Evolutionary conservation across 129 eudicot genomes (phyloP).

Genomic region (Erigeron canadensis): DNA sequence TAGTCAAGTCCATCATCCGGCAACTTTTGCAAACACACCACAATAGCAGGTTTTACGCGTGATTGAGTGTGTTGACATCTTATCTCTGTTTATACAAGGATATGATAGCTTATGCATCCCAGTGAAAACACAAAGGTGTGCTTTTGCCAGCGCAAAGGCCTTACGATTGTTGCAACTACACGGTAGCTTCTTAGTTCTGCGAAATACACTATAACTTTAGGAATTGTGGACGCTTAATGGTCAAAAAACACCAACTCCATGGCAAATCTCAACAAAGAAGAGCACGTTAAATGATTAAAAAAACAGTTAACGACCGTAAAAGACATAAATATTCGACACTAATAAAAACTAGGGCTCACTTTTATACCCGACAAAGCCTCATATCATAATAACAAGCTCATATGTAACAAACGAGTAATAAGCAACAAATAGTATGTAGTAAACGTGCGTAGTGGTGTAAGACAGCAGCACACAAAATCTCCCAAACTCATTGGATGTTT

Average conservation of each 20-base stretch:
- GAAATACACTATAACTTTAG: too few species aligned
- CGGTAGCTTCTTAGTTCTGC: too few species aligned
- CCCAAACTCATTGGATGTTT: conserved; percentile 48
- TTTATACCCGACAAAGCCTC: conserved; percentile 38
- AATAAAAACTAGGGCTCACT: conserved; percentile 27
- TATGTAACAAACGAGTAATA: conserved; percentile 26
- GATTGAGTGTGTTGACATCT: too few species aligned
- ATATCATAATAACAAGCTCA: conserved; percentile 43
- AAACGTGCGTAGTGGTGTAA: conserved; percentile 10
- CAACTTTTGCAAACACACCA: too few species aligned
- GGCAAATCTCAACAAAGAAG: not conserved
- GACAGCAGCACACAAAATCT: conserved; percentile 1
- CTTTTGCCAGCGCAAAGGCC: too few species aligned
- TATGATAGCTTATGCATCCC: too few species aligned
- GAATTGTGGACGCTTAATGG: not conserved
- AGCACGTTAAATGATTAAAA: not conserved
- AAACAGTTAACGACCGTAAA: conserved; percentile 9
- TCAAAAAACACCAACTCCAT: not conserved
- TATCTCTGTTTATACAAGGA: too few species aligned
- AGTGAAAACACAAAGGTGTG: too few species aligned
- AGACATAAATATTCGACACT: conserved; percentile 8
- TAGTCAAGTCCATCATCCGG: too few species aligned
- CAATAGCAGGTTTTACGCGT: too few species aligned
- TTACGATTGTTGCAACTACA: too few species aligned
- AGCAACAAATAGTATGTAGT: conserved; percentile 21